phyloP scores from a whole-genome alignment of 1,284 basidiomycete genomes.

The Quambalaria eucalypti region DNA sequence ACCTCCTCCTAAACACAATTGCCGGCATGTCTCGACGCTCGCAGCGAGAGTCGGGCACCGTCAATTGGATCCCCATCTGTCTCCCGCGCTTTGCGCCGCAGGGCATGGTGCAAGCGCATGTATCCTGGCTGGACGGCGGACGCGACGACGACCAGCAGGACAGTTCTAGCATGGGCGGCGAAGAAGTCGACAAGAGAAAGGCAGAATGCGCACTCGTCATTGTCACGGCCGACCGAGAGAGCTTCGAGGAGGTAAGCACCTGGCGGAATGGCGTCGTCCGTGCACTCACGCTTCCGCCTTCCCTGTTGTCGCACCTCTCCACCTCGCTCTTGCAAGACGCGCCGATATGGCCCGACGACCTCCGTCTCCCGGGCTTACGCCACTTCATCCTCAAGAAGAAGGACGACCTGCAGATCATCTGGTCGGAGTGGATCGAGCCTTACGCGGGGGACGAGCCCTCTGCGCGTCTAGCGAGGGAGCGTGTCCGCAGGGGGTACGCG shows the following conservation, averaged over 20 bases:
- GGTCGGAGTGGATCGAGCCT: constrained; percentile 70
- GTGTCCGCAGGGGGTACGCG: constrained; percentile 16
- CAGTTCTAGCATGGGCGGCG: neutral
- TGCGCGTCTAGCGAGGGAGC: constrained; percentile 57
- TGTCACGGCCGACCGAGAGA: constrained; percentile 36
- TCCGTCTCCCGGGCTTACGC: constrained; percentile 75
- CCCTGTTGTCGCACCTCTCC: constrained; percentile 50
- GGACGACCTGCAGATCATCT: constrained; percentile 73
- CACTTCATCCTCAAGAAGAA: constrained; percentile 93
- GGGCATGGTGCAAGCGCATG: constrained; percentile 85
- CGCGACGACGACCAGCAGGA: constrained; percentile 6
- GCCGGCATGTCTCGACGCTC: constrained; percentile 52
- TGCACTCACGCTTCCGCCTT: constrained; percentile 46
- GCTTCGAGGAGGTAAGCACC: constrained; percentile 12
- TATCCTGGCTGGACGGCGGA: constrained; percentile 58
- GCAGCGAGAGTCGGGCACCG: constrained; percentile 52
- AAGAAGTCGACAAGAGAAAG: constrained; percentile 2
- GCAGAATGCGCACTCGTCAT: constrained; percentile 28
- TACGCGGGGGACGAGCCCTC: constrained; percentile 54
- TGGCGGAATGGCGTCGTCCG: constrained; percentile 11
- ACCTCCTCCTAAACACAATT: constrained; percentile 50
- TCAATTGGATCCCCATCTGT: constrained; percentile 90
- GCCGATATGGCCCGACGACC: constrained; percentile 13
- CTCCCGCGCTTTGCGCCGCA: constrained; percentile 85
- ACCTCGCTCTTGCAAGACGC: constrained; percentile 54